Percentiles rank a stretch among this genome's conserved stretches.
Evolutionary conservation across 2,329 filamentous ascomycete genomes (phyloP).

Genomic region (Neonectria hederae): DNA sequence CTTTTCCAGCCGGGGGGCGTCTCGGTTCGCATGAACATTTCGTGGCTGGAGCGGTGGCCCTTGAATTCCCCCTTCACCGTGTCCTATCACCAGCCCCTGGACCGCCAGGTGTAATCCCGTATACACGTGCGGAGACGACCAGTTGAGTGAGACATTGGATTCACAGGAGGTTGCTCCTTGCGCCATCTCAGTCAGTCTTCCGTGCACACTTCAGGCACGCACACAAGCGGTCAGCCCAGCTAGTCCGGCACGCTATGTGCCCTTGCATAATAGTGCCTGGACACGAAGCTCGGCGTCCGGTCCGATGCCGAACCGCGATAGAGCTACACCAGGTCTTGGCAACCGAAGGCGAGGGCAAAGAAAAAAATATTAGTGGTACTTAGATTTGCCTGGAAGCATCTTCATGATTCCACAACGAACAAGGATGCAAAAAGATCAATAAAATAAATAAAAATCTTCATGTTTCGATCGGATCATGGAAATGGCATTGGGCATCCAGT

Average conservation of each 20-base stretch:
- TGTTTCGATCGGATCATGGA: conserved; percentile 12
- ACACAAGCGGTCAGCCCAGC: conserved; percentile 36
- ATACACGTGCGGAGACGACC: neutral
- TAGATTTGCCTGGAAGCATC: neutral
- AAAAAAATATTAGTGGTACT: conserved; percentile 1
- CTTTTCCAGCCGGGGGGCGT: neutral
- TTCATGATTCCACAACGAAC: neutral
- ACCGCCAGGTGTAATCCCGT: neutral
- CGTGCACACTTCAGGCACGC: neutral
- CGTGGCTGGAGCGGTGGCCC: conserved; percentile 3
- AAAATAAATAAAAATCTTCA: neutral
- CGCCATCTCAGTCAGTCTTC: conserved; percentile 27
- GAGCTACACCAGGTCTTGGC: conserved; percentile 11
- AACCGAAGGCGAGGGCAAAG: conserved; percentile 13
- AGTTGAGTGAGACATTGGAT: conserved; percentile 14
- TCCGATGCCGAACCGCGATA: conserved; percentile 8
- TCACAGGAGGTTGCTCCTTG: conserved; percentile 12
- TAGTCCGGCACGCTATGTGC: conserved; percentile 28
- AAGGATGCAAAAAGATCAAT: neutral
- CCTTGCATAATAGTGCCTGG: conserved; percentile 41
- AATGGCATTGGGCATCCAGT: neutral
- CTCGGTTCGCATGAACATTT: conserved; percentile 4
- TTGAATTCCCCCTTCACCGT: neutral
- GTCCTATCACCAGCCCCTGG: neutral
- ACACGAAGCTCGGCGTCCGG: neutral